phyloP scores from a whole-genome alignment of 2,329 filamentous ascomycete genomes.

The Arthroderma sp. region DNA sequence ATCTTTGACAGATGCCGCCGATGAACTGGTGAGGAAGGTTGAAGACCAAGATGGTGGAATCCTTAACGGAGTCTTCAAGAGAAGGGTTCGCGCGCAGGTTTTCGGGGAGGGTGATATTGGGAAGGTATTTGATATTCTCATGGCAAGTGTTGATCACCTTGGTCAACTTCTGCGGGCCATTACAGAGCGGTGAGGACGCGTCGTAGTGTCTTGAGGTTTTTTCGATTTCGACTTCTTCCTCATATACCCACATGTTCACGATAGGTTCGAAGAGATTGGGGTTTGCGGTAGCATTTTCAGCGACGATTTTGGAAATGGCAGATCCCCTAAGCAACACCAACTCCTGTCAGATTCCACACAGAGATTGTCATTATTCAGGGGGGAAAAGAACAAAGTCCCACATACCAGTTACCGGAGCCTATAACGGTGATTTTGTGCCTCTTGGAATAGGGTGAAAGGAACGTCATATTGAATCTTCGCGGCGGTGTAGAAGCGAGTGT shows the following conservation, averaged over 20 bases:
- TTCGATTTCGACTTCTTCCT: conserved; percentile 70
- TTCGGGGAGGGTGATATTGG: conserved; percentile 65
- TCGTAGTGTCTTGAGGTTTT: conserved; percentile 63
- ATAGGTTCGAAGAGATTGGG: conserved; percentile 70
- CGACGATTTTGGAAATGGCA: conserved; percentile 92
- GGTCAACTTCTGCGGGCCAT: conserved; percentile 73
- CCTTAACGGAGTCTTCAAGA: conserved; percentile 57
- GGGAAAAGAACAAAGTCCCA: neutral
- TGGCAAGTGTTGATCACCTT: conserved; percentile 79
- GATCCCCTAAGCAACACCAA: conserved; percentile 55
- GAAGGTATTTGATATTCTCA: conserved; percentile 97
- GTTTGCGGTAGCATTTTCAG: conserved; percentile 74
- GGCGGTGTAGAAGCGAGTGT: neutral
- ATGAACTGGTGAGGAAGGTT: conserved; percentile 91
- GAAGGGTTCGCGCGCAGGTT: conserved; percentile 44
- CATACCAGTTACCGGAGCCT: conserved; percentile 90
- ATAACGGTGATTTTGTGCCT: conserved; percentile 90
- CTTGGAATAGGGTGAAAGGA: conserved; percentile 42
- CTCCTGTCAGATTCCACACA: neutral
- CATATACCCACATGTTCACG: conserved; percentile 98
- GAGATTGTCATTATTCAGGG: too few relatives aligned
- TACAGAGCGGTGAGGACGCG: conserved; percentile 41
- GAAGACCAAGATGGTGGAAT: conserved; percentile 84
- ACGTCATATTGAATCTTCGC: conserved; percentile 30
- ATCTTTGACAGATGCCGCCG: conserved; percentile 65